Base-by-base conservation (phyloP, 257 asterid species). In the Marsdenia floribunda region DNA sequence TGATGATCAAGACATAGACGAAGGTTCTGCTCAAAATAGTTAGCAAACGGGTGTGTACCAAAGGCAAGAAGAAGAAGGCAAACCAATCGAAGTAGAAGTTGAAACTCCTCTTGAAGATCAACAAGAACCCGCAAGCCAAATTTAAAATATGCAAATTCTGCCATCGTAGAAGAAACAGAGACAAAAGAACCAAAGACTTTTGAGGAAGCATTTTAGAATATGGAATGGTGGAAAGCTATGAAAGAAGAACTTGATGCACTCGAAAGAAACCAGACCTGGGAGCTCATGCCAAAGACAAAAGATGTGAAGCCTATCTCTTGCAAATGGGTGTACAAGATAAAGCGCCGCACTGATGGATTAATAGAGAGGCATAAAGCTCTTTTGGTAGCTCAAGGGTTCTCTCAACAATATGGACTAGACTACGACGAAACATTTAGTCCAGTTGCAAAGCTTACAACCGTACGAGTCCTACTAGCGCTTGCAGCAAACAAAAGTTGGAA, bases 91-190 rank as follows among this genome's bases (percentile, higher is more conserved):
- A n/a, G n/a, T n/a, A n/a, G 66, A 26, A 29, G 21, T 13, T 19
- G 52, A 29, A 1, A 15, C 66, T 24, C 72, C 42, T n/a, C n/a
- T n/a, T 2, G 54, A 35, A 57, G 58, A 64, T 64, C 77, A 40
- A 57, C 58, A 2, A 73, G 55, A 40, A 11, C 7, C 26, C 1
- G 54, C 66, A 64, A 46, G 46, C 73, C 67, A 16, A 64, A 64
- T 50, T 22, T 55, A 3, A 75, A 53, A 66, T 75, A 50, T 44
- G 66, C 52, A 0, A 75, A 46, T 21, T 47, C 71, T 49, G 11
- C 61, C 61, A 58, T 74, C 46, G 61, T 61, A 14, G 71, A 74
- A 63, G 77, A 74, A 60, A 73, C 40, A 73, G 77, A 73, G 22
- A n/a, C n/a, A n/a, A n/a, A n/a, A n/a, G n/a, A n/a, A n/a, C 77